phyloP scores from a whole-genome alignment of 2,329 filamentous ascomycete genomes.

The Gliomastix tumulicola region DNA sequence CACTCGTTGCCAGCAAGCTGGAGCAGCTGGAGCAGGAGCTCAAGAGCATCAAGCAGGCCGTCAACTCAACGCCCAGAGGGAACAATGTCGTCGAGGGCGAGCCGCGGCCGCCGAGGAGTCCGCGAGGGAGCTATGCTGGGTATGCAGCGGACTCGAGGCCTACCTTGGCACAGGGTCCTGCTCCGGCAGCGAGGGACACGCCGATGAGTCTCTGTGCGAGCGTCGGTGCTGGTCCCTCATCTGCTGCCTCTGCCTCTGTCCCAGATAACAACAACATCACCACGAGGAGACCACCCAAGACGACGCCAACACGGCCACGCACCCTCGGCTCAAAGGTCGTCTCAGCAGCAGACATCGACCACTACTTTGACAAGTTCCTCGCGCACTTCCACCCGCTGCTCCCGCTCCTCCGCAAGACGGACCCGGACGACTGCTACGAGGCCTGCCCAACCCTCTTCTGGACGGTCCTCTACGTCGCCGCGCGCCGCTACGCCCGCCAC shows the following conservation, averaged over 20 bases:
- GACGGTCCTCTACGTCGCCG: conserved; percentile 43
- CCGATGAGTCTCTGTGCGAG: too few species aligned
- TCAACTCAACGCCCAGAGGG: conserved; percentile 19
- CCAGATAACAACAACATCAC: background rate
- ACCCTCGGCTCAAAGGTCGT: conserved; percentile 39
- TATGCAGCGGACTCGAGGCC: too few species aligned
- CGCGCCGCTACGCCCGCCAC: conserved; percentile 37
- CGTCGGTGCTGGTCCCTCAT: too few species aligned
- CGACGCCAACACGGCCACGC: conserved; percentile 23
- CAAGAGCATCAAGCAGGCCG: conserved; percentile 46
- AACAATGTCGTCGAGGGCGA: conserved; percentile 10
- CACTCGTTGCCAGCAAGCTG: conserved; percentile 35
- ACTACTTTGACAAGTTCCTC: conserved; percentile 49
- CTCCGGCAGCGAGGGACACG: too few species aligned
- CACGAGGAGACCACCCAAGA: conserved; percentile 1
- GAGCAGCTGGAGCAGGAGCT: conserved; percentile 48
- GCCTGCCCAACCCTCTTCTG: conserved; percentile 43
- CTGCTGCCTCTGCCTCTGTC: background rate
- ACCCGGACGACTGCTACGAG: conserved; percentile 44
- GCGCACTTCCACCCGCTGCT: conserved; percentile 45
- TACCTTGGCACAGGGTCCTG: too few species aligned
- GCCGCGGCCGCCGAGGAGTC: conserved; percentile 6
- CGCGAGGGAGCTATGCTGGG: too few species aligned
- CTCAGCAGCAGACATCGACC: conserved; percentile 45
- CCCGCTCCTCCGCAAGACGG: conserved; percentile 39